These are phyloP conservation scores for Malus hybrid DNA, from an alignment of 331 rosid genomes.

Conservation along the genomic window DNA sequence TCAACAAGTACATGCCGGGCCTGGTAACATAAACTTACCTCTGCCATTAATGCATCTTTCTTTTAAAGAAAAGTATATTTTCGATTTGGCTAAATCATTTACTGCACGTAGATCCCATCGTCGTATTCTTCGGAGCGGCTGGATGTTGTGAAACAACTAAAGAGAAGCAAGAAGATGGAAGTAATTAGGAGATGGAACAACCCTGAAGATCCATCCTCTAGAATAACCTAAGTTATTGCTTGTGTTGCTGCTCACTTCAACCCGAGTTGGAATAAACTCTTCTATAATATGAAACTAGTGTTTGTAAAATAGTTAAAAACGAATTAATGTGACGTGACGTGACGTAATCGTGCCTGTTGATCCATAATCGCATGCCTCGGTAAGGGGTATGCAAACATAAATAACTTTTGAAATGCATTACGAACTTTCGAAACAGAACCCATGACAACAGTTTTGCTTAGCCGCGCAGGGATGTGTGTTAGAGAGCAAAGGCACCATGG, in stretches of 20 bases:
- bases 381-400: neutral
- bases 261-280: neutral
- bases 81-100: neutral
- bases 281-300: neutral
- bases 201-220: conserved; percentile 37
- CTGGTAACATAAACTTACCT: conserved; percentile 24
- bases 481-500: neutral
- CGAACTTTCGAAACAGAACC: neutral
- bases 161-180: conserved; percentile 50
- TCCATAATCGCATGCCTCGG: neutral
- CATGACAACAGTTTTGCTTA: neutral
- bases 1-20: conserved; percentile 54
- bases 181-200: conserved; percentile 21
- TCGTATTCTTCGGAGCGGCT: conserved; percentile 54
- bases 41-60: neutral
- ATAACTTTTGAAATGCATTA: neutral
- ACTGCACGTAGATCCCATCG: conserved; percentile 49
- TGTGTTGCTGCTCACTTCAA: neutral
- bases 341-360: neutral
- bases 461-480: neutral
- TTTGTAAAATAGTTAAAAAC: neutral
- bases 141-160: conserved; percentile 55
- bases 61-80: neutral
- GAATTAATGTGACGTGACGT: neutral
- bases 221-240: conserved; percentile 9